A percentile compares a stretch with the other conserved stretches of the same genome.
These are phyloP conservation scores for Bipolaris oryzae DNA, from an alignment of 2,329 filamentous ascomycete species.

Conservation along the genomic window DNA sequence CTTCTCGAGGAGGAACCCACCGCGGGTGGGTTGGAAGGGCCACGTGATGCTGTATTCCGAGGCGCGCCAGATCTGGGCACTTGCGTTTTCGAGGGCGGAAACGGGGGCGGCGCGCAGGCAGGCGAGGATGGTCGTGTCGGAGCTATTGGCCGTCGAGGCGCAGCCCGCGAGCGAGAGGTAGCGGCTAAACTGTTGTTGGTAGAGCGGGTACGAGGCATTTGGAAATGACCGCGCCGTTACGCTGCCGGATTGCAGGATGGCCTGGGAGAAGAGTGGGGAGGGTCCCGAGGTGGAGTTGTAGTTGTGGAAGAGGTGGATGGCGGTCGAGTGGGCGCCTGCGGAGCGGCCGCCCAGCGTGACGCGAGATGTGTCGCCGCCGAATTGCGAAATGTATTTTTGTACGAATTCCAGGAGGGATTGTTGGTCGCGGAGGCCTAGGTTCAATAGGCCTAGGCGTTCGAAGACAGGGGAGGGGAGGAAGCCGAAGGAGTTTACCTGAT, in stretches of 20 bases:
- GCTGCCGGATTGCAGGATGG: conserved; percentile 36
- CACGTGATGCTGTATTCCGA: conserved; percentile 50
- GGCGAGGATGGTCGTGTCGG: conserved; percentile 40
- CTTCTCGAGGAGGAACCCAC: conserved; percentile 53
- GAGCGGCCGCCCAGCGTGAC: conserved; percentile 50
- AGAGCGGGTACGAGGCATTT: conserved; percentile 35
- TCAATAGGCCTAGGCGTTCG: conserved; percentile 33
- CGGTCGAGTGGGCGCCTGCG: conserved; percentile 42
- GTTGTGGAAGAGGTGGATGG: conserved; percentile 39
- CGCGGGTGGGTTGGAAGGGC: conserved; percentile 55
- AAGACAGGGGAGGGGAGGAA: conserved; percentile 34
- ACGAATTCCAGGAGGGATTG: conserved; percentile 43
- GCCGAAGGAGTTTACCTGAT: conserved; percentile 27
- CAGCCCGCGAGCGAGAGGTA: conserved; percentile 29
- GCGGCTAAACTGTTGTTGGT: conserved; percentile 31
- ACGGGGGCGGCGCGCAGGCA: conserved; percentile 51
- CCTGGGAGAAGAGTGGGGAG: conserved; percentile 34
- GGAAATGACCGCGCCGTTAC: conserved; percentile 38
- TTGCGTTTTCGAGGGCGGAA: conserved; percentile 44
- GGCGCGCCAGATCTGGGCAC: conserved; percentile 41
- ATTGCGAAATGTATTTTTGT: conserved; percentile 46
- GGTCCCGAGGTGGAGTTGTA: conserved; percentile 31
- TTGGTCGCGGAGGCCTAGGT: conserved; percentile 36
- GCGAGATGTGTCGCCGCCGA: conserved; percentile 47
- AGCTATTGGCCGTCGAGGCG: conserved; percentile 23